Conservation (phyloP, 768 basidiomycete genomes). For the Hirschioporus abietinus region DNA sequence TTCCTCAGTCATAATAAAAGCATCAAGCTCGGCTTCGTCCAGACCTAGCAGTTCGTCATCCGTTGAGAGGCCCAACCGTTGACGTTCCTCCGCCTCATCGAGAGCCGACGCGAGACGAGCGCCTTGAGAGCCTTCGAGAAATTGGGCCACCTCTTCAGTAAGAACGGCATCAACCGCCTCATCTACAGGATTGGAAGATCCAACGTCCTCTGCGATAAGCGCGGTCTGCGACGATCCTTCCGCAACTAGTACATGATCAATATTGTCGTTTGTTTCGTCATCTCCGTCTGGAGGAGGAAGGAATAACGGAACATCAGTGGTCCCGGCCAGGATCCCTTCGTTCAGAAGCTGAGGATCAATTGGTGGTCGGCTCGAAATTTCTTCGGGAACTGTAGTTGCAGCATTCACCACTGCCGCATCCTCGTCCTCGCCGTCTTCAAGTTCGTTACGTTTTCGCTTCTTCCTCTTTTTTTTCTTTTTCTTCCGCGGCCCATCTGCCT, state of each 20-base stretch:
- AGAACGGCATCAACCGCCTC: constrained; percentile 57
- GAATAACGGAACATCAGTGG: constrained; percentile 34
- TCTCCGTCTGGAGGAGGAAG: constrained; percentile 39
- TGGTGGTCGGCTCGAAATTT: constrained; percentile 16
- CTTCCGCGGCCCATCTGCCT: constrained; percentile 22
- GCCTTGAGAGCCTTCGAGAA: constrained; percentile 58
- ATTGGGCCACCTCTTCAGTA: constrained; percentile 63
- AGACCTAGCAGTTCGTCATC: constrained; percentile 61
- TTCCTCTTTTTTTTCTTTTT: constrained; percentile 31
- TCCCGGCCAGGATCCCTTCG: constrained; percentile 63
- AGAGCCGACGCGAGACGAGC: constrained; percentile 55
- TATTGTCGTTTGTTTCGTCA: constrained; percentile 38
- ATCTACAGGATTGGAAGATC: constrained; percentile 36
- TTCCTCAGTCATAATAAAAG: constrained; percentile 68
- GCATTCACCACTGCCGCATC: constrained; percentile 18
- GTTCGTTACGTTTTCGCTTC: constrained; percentile 34
- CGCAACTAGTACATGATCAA: constrained; percentile 49
- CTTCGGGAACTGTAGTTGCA: constrained; percentile 1
- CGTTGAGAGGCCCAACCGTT: constrained; percentile 43
- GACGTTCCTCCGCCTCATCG: constrained; percentile 60
- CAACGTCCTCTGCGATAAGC: background rate
- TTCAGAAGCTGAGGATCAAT: constrained; percentile 59
- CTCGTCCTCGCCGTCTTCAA: constrained; percentile 30
- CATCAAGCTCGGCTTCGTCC: constrained; percentile 89
- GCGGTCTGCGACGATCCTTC: background rate